These are phyloP conservation scores for Vavraia culicis DNA, from an alignment of 371 early-diverging fungal species.

Conservation along the genomic window DNA sequence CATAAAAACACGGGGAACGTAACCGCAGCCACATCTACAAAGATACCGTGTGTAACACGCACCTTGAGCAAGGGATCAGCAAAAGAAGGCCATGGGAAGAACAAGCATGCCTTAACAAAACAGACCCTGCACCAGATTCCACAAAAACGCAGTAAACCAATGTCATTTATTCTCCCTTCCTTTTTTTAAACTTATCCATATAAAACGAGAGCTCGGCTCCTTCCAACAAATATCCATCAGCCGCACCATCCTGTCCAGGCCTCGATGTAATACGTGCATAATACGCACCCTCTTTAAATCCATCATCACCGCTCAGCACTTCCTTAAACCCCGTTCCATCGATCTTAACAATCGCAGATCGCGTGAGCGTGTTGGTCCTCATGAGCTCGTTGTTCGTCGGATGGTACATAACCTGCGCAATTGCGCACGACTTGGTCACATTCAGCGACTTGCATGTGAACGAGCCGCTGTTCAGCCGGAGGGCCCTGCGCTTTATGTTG, in stretches of 20 bases:
- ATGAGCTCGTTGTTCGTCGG: conserved; percentile 98
- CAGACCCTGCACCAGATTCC: too few species aligned
- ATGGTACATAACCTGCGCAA: conserved; percentile 90
- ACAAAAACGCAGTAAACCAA: background rate
- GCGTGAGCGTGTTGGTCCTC: conserved; percentile 97
- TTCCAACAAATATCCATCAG: conserved; percentile 93
- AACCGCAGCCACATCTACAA: too few species aligned
- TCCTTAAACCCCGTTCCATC: conserved; percentile 91
- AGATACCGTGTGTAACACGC: too few species aligned
- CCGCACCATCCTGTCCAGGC: conserved; percentile 92
- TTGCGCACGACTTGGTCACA: conserved; percentile 53
- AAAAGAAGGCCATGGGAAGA: too few species aligned
- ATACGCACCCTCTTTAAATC: conserved; percentile 79
- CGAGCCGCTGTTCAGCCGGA: conserved; percentile 81
- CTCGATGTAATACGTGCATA: conserved; percentile 70
- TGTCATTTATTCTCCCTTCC: conserved; percentile 31
- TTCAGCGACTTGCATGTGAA: conserved; percentile 70
- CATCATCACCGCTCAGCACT: conserved; percentile 69
- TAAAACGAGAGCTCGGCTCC: conserved; percentile 92
- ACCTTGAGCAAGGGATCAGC: too few species aligned
- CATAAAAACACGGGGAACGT: too few species aligned
- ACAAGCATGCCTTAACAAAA: too few species aligned
- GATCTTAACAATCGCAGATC: conserved; percentile 86
- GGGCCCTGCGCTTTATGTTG: conserved; percentile 85
- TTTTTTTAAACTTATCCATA: conserved; percentile 59